Conservation (phyloP, 768 basidiomycete species). For the Mycena indigotica region DNA sequence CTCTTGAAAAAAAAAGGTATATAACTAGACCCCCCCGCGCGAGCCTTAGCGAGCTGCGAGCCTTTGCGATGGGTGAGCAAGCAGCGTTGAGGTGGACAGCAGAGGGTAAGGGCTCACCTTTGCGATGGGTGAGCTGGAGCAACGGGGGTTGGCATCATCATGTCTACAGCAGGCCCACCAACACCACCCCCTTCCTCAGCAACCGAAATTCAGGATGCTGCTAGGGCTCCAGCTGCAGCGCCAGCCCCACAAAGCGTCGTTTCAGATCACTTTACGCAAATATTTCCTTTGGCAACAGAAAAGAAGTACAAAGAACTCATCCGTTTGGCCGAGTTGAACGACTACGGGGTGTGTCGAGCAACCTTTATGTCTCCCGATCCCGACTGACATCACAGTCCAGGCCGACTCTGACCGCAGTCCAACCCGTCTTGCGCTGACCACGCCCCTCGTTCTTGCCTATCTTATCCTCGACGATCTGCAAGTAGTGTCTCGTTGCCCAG, state of each 20-base stretch:
- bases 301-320: slow-evolving; percentile 47
- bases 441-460: slow-evolving; percentile 66
- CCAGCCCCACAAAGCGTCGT: slow-evolving; percentile 19
- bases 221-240: slow-evolving; percentile 31
- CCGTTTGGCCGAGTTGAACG: slow-evolving; percentile 50
- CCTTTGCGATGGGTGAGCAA: too few species aligned
- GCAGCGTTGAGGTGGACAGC: too few species aligned
- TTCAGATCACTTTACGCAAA: slow-evolving; percentile 45
- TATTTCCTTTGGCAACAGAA: slow-evolving; percentile 49
- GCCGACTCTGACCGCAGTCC: slow-evolving; percentile 40
- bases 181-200: slow-evolving; percentile 65
- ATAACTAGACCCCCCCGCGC: too few species aligned
- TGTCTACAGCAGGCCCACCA: slow-evolving; percentile 59
- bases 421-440: slow-evolving; percentile 53
- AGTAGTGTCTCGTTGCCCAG: slow-evolving; percentile 24
- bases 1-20: too few species aligned
- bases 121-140: too few species aligned
- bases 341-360: slow-evolving; percentile 50
- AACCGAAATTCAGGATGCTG: slow-evolving; percentile 58
- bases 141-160: too few species aligned
- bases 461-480: slow-evolving; percentile 66
- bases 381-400: slow-evolving; percentile 28
- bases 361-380: neutral
- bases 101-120: too few species aligned
- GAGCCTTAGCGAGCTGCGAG: too few species aligned